A percentile compares a stretch with the other conserved stretches of the same genome.
phyloP scores from a whole-genome alignment of 441 rosid genomes.

The Croton laevigatus region DNA sequence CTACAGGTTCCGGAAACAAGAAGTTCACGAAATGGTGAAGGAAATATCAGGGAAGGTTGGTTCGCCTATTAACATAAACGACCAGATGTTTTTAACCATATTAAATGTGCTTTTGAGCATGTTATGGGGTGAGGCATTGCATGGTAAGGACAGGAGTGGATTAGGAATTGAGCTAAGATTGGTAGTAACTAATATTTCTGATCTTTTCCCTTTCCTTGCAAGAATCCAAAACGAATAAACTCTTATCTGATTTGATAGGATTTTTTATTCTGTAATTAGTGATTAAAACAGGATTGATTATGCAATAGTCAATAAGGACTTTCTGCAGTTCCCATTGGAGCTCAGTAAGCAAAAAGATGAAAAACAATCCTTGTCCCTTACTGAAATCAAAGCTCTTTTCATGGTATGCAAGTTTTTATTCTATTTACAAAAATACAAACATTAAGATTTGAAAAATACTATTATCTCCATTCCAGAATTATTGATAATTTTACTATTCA shows the following conservation, averaged over 20 bases:
- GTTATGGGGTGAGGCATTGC: slow-evolving; percentile 39
- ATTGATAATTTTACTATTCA: too few relatives aligned
- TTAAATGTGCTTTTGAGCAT: slow-evolving; percentile 29
- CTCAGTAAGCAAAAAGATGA: background rate
- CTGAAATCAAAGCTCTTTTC: background rate
- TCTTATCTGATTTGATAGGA: background rate
- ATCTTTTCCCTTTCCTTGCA: slow-evolving; percentile 3
- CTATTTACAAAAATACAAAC: too few relatives aligned
- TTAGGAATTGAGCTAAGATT: slow-evolving; percentile 28
- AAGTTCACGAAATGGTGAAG: slow-evolving; percentile 28
- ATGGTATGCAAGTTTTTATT: background rate
- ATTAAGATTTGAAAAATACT: too few relatives aligned
- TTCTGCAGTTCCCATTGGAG: background rate
- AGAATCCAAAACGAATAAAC: background rate
- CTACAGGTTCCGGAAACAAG: slow-evolving; percentile 25
- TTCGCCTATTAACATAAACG: slow-evolving; percentile 32
- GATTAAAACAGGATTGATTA: background rate
- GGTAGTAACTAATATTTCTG: background rate
- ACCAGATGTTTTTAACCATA: slow-evolving; percentile 26
- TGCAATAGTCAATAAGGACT: background rate
- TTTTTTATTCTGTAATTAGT: background rate
- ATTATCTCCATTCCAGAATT: too few relatives aligned
- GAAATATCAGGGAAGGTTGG: slow-evolving; percentile 29
- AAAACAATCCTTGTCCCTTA: background rate
- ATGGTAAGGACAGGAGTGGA: slow-evolving; percentile 32